phyloP scores from a whole-genome alignment of 345 rosid species.

The Salix arbutifolia region DNA sequence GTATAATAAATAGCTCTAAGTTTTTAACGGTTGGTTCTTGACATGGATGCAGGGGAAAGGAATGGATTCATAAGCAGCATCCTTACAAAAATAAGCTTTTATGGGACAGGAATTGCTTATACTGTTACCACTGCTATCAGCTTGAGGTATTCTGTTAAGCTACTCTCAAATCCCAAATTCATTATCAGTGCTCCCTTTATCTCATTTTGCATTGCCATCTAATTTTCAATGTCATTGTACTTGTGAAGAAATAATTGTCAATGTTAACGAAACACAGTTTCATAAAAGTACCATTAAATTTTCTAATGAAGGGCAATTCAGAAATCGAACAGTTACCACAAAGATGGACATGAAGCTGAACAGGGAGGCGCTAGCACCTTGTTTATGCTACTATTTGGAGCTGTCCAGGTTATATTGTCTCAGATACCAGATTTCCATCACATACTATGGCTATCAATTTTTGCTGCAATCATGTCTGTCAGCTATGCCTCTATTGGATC shows the following conservation, averaged over 20 bases:
- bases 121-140: slow-evolving; percentile 44
- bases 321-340: slow-evolving; percentile 41
- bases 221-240: background rate
- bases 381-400: slow-evolving; percentile 52
- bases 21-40: background rate
- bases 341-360: slow-evolving; percentile 40
- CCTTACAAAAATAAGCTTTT: slow-evolving; percentile 33
- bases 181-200: too few relatives aligned
- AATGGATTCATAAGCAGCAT: slow-evolving; percentile 7
- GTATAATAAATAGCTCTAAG: background rate
- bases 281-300: background rate
- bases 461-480: slow-evolving; percentile 57
- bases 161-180: background rate
- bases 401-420: slow-evolving; percentile 39
- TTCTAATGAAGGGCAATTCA: slow-evolving; percentile 19
- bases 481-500: slow-evolving; percentile 48
- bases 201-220: background rate
- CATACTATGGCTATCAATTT: slow-evolving; percentile 45
- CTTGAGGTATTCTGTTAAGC: slow-evolving; percentile 33
- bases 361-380: slow-evolving; percentile 23
- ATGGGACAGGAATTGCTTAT: slow-evolving; percentile 44
- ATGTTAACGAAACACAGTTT: too few relatives aligned
- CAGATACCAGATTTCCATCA: slow-evolving; percentile 55
- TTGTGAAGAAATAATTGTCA: background rate
- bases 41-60: slow-evolving; percentile 31